A percentile compares a stretch with the other conserved stretches of the same genome.
Evolutionary conservation across 108 stramenopile species (phyloP).

Genomic region (Aurantiochytrium sp.): DNA sequence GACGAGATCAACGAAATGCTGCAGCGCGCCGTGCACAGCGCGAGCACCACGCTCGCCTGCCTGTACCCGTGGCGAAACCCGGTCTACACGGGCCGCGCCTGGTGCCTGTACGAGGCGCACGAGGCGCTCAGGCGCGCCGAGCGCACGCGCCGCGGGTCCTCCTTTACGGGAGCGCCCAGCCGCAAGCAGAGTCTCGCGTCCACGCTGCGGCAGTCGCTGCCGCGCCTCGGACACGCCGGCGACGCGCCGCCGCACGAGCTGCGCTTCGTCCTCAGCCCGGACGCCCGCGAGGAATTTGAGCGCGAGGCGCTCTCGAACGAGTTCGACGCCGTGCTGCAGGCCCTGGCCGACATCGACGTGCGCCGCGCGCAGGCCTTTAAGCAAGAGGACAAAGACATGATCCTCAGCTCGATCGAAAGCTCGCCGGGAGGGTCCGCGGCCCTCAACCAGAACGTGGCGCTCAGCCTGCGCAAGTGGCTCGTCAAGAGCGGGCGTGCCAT

Average conservation of each 20-base stretch:
- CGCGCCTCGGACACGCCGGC: no score
- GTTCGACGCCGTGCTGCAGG: neutral
- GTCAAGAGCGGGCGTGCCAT: neutral
- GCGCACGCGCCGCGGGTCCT: neutral
- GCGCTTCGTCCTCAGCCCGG: neutral
- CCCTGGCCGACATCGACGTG: neutral
- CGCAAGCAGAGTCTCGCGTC: neutral
- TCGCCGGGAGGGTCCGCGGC: neutral
- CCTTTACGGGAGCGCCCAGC: neutral
- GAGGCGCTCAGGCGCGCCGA: neutral
- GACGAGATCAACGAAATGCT: conserved; percentile 2
- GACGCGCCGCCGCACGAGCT: neutral
- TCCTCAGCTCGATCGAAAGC: neutral
- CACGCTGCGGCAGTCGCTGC: no score
- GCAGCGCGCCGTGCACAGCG: neutral
- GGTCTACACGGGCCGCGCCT: neutral
- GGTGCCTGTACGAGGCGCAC: conserved; percentile 2
- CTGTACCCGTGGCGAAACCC: neutral
- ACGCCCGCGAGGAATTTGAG: neutral
- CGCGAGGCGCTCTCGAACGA: conserved; percentile 18
- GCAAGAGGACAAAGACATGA: neutral
- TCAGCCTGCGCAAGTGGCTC: conserved; percentile 1
- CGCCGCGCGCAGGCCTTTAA: neutral
- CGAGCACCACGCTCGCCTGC: neutral
- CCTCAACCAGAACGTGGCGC: neutral